Percentiles rank a stretch among this genome's conserved stretches.
Evolutionary conservation across 148 eudicot genomes (phyloP).

Genomic region (Limonium bicolor): DNA sequence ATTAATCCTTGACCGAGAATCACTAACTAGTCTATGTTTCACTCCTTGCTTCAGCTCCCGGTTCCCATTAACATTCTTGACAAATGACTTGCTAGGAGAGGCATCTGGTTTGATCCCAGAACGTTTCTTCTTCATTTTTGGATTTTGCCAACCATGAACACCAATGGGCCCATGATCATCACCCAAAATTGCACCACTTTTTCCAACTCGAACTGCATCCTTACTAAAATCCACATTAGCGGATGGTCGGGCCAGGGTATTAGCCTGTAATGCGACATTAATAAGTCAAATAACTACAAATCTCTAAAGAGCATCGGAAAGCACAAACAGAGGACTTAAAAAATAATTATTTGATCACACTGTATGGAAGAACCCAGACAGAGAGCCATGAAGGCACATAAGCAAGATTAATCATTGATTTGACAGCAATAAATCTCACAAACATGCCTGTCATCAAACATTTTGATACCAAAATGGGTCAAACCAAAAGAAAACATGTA

Average conservation of each 20-base stretch:
- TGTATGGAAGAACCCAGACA: no score
- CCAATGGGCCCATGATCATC: slow-evolving; percentile 34
- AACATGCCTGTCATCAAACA: no score
- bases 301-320: no score
- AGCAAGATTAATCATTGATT: no score
- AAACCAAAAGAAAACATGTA: no score
- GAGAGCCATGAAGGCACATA: no score
- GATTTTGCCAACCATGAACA: slow-evolving; percentile 49
- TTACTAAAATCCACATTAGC: slow-evolving; percentile 33
- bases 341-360: no score
- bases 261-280: no score
- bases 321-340: no score
- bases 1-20: slow-evolving; percentile 24
- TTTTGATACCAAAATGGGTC: no score
- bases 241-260: slow-evolving; percentile 29
- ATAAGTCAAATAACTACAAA: no score
- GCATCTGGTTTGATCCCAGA: slow-evolving; percentile 48
- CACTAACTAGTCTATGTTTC: slow-evolving; percentile 34
- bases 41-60: slow-evolving; percentile 42
- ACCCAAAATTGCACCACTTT: slow-evolving; percentile 18
- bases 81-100: slow-evolving; percentile 19
- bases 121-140: slow-evolving; percentile 60
- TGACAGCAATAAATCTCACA: no score
- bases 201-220: slow-evolving; percentile 28
- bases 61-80: slow-evolving; percentile 29